Base-by-base conservation (phyloP, 345 rosid genomes). In the Turritis glabra region DNA sequence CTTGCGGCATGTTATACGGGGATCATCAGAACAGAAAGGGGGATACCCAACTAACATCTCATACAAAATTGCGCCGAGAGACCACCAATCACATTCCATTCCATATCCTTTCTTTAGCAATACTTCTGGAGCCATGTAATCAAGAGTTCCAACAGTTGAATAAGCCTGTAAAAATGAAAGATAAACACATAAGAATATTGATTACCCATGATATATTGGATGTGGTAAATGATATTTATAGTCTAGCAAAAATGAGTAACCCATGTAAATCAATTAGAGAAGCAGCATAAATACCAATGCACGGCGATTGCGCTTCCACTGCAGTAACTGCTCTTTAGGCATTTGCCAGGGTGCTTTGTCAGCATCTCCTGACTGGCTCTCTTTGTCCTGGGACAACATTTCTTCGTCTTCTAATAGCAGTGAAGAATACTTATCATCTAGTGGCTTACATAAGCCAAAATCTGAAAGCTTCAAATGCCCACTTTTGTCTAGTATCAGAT, bases 1-100 rank as follows among this genome's bases (percentile, higher is more conserved):
- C 97, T 95, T 91, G 77, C 97, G 96, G 82, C 97, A 91, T 62
- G 99, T 86, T 26, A 89, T 85, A 83, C 97, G 85, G 21, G 95
- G 97, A 74, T 95, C 96, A 76, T 95, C 99, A 70, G 99, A 91
- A 75, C 94, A 95, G 80, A 95, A 95, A 48, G 97, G 97, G 74
- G 97, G 97, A 85, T 95, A 95, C 63, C 99, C 99, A 64, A 91
- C 75, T 61, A 95, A 85, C 99, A 95, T 95, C 84, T 95, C 97
- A 73, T 88, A 95, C 90, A 91, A 81, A 82, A 95, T 91, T 79
- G 97, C 97, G 26, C 99, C 97, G 47, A 95, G 85, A 62, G 99
- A 95, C 99, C 99, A 95, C 99, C 99, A 95, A 79, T 95, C 97
- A 52, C 99, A 95, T 81, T 95, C 97, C 82, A 90, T 89, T 59